Evolutionary conservation across 352 stramenopile species (phyloP).

Genomic region (Thraustochytrium sp.): DNA sequence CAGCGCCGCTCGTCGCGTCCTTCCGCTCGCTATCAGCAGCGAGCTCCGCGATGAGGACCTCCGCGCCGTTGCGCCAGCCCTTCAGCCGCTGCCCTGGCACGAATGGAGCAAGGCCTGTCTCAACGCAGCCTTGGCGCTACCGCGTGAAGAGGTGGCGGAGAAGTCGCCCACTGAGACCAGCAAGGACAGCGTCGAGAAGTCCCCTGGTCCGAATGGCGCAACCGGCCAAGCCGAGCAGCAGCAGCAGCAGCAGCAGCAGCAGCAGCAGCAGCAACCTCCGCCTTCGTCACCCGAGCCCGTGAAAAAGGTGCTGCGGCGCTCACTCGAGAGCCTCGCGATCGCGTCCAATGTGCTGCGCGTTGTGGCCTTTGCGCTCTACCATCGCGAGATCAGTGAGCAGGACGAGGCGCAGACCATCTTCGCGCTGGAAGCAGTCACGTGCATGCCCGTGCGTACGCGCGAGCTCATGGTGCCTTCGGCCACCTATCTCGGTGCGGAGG

Average conservation of each 20-base stretch:
- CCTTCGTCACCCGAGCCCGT: too few relatives aligned
- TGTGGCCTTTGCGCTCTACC: conserved; percentile 1
- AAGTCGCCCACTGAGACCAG: too few relatives aligned
- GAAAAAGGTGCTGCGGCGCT: not conserved
- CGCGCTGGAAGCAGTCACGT: not conserved
- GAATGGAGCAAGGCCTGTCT: not conserved
- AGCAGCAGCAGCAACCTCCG: too few relatives aligned
- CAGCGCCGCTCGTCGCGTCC: not conserved
- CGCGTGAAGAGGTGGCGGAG: not conserved
- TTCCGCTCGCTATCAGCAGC: not conserved
- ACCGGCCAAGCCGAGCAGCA: too few relatives aligned
- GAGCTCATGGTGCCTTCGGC: conserved; percentile 10
- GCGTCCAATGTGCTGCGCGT: conserved; percentile 19
- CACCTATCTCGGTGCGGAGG: conserved; percentile 2
- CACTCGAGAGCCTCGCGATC: conserved; percentile 1
- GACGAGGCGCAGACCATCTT: not conserved
- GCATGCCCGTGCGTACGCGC: not conserved
- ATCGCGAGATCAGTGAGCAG: not conserved
- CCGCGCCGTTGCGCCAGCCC: not conserved
- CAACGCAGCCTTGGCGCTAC: not conserved
- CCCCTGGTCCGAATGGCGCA: too few relatives aligned
- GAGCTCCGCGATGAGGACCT: conserved; percentile 1
- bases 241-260: too few relatives aligned
- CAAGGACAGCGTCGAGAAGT: too few relatives aligned
- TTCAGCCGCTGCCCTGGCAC: conserved; percentile 1